Conservation (phyloP, 2,329 filamentous ascomycete genomes). For the Rosellinia necatrix region DNA sequence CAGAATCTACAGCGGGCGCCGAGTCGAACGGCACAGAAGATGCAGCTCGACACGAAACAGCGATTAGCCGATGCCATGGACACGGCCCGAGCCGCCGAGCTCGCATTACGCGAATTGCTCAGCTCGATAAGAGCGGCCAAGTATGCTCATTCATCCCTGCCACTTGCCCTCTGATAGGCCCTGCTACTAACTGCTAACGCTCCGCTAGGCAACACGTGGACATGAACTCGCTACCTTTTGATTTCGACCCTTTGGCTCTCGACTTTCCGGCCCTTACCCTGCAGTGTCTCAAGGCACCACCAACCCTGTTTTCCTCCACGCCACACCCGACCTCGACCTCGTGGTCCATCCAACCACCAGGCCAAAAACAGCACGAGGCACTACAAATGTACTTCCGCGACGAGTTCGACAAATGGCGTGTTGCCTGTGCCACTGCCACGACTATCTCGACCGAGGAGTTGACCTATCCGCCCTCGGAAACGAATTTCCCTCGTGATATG, state of each 20-base stretch:
- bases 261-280: constrained; percentile 86
- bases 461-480: constrained; percentile 50
- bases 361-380: constrained; percentile 73
- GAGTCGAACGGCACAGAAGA: constrained; percentile 60
- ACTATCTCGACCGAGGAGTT: constrained; percentile 57
- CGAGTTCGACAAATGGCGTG: constrained; percentile 69
- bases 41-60: constrained; percentile 66
- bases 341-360: constrained; percentile 80
- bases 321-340: constrained; percentile 78
- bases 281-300: constrained; percentile 74
- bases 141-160: constrained; percentile 46
- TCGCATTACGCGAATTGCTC: constrained; percentile 82
- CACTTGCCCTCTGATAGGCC: constrained; percentile 13
- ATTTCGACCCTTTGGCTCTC: constrained; percentile 83
- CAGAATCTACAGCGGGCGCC: constrained; percentile 46
- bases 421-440: constrained; percentile 55
- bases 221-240: constrained; percentile 63
- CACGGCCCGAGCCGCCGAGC: constrained; percentile 79
- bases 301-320: constrained; percentile 79
- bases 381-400: constrained; percentile 69
- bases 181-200: constrained; percentile 25
- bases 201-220: constrained; percentile 58
- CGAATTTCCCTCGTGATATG: constrained; percentile 48
- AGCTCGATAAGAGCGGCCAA: constrained; percentile 82
- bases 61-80: constrained; percentile 73